Evolutionary conservation across 768 basidiomycete species (phyloP), one percentile per base, ranked within the genome.

Genomic region (Imleria badia): DNA sequence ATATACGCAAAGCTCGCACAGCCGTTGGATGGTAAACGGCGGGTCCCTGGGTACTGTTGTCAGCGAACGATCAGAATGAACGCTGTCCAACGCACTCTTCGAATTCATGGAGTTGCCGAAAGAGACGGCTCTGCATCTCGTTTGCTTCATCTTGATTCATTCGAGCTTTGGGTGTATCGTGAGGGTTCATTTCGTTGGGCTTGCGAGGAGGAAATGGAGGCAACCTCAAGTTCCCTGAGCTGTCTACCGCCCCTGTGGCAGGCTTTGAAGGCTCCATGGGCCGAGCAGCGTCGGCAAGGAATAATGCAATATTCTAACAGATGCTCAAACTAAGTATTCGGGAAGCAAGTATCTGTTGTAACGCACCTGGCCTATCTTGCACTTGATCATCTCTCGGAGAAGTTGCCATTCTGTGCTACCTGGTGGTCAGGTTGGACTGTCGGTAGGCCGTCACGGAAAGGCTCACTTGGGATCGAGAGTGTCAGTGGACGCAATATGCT

Each of bases 11-110:
- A 96, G 83, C 66, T 95, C 93, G 66, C 89, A 91, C 13, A 94
- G 75, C 41, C 93, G 85, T 71, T 96, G 94, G 51, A 95, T 88
- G 10, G 93, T 94, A 69, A 95, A 96, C 3, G 93, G 93, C 0
- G 89, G 80, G 47, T 79, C 79, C 17, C 84, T 75, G 50, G 41
- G 47, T 34, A 45, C 6, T 20, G 29, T 47, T 11, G 23, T 63
- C 50, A 61, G 30, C 48, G 52, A 44, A 47, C 22, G 23, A 29
- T 39, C 40, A 51, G 38, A 44, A 6, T 20, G n/a, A 45, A 41
- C 33, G 39, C 26, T 48, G 20, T 15, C 31, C 13, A 46, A 76
- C 83, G 45, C 61, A 91, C 91, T 79, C 79, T 40, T 91, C 88
- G 58, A 93, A 91, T 35, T 81, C 81, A 60, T 91, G 82, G 26